Base-by-base conservation (phyloP, 805 yeast species). In the Metschnikowia proteae region DNA sequence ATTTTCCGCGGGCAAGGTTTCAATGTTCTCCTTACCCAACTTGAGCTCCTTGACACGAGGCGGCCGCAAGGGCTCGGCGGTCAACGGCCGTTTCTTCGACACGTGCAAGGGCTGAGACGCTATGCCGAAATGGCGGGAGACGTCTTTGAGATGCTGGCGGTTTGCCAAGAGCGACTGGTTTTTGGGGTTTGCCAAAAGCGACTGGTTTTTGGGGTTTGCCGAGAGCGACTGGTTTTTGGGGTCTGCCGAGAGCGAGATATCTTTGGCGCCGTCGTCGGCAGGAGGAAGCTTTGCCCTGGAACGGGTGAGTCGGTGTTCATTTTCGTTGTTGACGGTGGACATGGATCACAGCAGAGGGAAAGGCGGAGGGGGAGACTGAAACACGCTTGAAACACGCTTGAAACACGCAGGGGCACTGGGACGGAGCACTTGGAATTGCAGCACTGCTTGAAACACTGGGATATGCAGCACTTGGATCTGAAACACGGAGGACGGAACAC, bases 311-410 rank as follows among this genome's bases (percentile, higher is more conserved):
- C 70, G 64, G 54, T 60, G 67, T 38, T 70, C 74, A 57, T 72
- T 72, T 54, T 72, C 76, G 59, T 71, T 71, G 52, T 66, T 68
- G 44, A 71, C 43, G 17, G 60, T 51, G 48, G 60, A 44, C 59
- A 54, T 54, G 52, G 55, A 51, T 35, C 34, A 6, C 27, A 40
- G 23, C 4, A 23, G 17, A 13, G n/a, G 10, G 23, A 17, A n/a
- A 31, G 8, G 35, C 35, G 7, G 31, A 13, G 38, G 22, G 38
- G 41, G 46, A 41, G 39, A 25, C 8, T 7, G 25, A 28, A 13
- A 37, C 28, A 9, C 11, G 38, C 11, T 10, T 38, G 33, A 38
- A 25, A 38, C 42, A 25, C 13, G 38, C 28, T 22, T 36, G 38
- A 23, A 36, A 23, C 38, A 25, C 28, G 8, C 36, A 17, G 17